A percentile compares a stretch with the other conserved stretches of the same genome.
phyloP scores from a whole-genome alignment of 202 grass and related monocot species.

The Carex sylvatica region DNA sequence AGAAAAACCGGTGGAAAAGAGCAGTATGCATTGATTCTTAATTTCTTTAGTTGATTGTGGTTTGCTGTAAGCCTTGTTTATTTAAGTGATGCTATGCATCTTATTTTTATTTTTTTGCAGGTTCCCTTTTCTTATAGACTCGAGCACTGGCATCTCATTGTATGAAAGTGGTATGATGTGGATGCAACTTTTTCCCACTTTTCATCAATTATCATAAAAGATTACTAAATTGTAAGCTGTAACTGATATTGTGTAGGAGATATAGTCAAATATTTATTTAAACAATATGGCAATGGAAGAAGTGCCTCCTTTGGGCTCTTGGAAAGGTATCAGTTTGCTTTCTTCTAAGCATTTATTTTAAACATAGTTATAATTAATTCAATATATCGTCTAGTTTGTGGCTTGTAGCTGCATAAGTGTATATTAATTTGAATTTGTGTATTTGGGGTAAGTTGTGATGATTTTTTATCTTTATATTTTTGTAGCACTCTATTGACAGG shows the following conservation, averaged over 20 bases:
- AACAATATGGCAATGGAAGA: constrained; percentile 75
- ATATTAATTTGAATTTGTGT: not conserved
- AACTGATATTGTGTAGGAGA: constrained; percentile 50
- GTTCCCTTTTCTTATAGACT: constrained; percentile 91
- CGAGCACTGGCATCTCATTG: constrained; percentile 69
- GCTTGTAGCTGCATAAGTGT: not conserved
- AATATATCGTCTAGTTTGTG: not conserved
- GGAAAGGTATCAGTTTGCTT: constrained; percentile 63
- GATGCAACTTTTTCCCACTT: not conserved
- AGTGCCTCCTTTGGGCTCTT: constrained; percentile 70
- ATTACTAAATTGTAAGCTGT: not conserved
- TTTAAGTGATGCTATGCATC: not conserved
- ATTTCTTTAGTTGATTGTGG: constrained; percentile 23
- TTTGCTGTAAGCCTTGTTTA: not conserved
- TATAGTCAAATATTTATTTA: constrained; percentile 83
- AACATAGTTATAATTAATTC: not conserved
- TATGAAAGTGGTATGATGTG: constrained; percentile 84
- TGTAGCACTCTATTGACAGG: constrained; percentile 80
- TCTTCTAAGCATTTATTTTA: constrained; percentile 21
- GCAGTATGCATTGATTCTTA: constrained; percentile 54
- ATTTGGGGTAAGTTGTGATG: not conserved
- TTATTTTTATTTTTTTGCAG: constrained; percentile 36
- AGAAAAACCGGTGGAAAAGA: constrained; percentile 83
- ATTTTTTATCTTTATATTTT: constrained; percentile 6
- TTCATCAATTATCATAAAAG: not conserved